Evolutionary conservation across 1,284 basidiomycete genomes (phyloP), one percentile per base, ranked within the genome.

Genomic region (Coriolopsis trogii): DNA sequence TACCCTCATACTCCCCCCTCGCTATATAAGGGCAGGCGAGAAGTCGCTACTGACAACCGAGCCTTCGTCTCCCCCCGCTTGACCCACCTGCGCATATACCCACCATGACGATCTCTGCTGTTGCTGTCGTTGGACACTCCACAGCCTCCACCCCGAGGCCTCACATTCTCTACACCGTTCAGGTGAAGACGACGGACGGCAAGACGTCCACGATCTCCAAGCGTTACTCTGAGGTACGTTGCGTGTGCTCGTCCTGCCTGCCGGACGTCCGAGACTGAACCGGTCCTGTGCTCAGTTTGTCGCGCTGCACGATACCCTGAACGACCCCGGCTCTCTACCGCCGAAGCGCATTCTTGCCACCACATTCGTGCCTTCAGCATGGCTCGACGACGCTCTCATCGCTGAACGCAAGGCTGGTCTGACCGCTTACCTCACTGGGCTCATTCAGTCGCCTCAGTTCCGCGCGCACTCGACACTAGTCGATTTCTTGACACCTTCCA

Each of bases 341-440:
- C 77, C 79, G 1, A 81, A 80, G 63, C 73, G 75, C 25, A 69
- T 78, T 41, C 63, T 81, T 12, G 65, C 70, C 24, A 80, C 75
- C 4, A 70, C 73, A 2, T 76, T 81, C 58, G 49, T 79, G 20
- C 79, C 78, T 0, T 75, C 74, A 4, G 76, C 78, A n/a, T 80
- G 79, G 79, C 67, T 76, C 21, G 77, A 81, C 60, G 79, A 81
- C 53, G 53, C 69, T 13, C 73, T 82, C 38, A 78, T 82, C 54
- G 61, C 73, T 0, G 81, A 80, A 58, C 78, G 80, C 60, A 83
- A 79, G 64, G 60, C 62, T 15, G 80, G 78, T 4, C 63, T 82
- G 12, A 63, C 68, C 26, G 63, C 64, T 16, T 81, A 81, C 56
- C 67, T 82, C 43, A 67, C 67, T 41, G 63, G 67, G 26, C 62